phyloP scores from a whole-genome alignment of 2,329 filamentous ascomycete species.

The Claviceps monticola region DNA sequence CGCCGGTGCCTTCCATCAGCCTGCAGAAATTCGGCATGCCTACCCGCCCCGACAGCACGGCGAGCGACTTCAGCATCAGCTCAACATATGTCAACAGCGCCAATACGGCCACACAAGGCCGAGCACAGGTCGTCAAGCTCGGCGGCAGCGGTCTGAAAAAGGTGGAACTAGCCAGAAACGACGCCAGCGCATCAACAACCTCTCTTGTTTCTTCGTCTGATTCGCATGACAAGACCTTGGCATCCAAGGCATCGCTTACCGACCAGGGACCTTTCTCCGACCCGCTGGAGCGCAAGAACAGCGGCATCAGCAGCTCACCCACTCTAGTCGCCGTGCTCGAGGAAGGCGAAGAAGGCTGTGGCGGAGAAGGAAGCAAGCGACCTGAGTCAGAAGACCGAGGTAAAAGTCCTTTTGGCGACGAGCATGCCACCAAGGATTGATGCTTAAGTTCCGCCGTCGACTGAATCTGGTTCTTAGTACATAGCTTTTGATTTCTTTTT shows the following conservation, averaged over 20 bases:
- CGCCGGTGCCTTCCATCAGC: slow-evolving; percentile 62
- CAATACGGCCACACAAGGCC: slow-evolving; percentile 42
- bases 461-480: background rate
- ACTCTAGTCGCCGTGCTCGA: slow-evolving; percentile 43
- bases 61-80: slow-evolving; percentile 51
- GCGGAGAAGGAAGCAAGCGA: slow-evolving; percentile 18
- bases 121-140: slow-evolving; percentile 47
- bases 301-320: slow-evolving; percentile 25
- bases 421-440: slow-evolving; percentile 40
- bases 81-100: slow-evolving; percentile 55
- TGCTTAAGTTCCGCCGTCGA: background rate
- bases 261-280: slow-evolving; percentile 48
- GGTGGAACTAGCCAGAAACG: slow-evolving; percentile 25
- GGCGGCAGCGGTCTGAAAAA: slow-evolving; percentile 37
- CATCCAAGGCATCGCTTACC: slow-evolving; percentile 33
- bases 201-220: slow-evolving; percentile 7
- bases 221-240: slow-evolving; percentile 32
- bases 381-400: slow-evolving; percentile 16
- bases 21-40: slow-evolving; percentile 39
- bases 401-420: slow-evolving; percentile 42
- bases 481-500: slow-evolving; percentile 2
- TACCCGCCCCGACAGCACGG: slow-evolving; percentile 36
- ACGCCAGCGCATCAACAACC: slow-evolving; percentile 17
- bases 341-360: slow-evolving; percentile 26
- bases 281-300: slow-evolving; percentile 25